Base-by-base conservation (phyloP, 805 yeast genomes). In the Ogataea paradorogensis region DNA sequence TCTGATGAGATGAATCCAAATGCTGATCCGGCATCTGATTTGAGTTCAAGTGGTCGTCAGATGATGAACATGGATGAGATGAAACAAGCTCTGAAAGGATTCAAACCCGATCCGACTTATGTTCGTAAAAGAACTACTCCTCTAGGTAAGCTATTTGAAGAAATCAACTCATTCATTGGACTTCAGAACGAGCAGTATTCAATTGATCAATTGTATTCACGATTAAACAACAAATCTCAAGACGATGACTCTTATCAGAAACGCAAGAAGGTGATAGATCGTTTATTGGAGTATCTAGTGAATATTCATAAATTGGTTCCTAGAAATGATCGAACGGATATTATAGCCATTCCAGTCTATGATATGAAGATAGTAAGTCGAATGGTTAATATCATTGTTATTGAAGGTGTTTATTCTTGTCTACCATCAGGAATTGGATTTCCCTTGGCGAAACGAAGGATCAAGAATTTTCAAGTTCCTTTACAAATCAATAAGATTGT, bases 321-420 rank as follows among this genome's bases (percentile, higher is more conserved):
- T 1, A 61, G 56, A 32, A 38, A 54, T 18, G 58, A 54, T 11
- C 44, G 56, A n/a, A 40, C 51, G 6, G 68, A 70, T 42, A 48
- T 75, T 35, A 68, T 84, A 9, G 67, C 83, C 7, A 81, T 91
- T 11, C 86, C 97, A 0, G 67, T 91, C 8, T 89, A 87, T 52
- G 98, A 93, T 58, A 80, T 91, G 73, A 84, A 80, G 56, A 73
- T 77, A 4, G 74, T 93, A 40, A 82, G 84, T 25, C 74, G 70
- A 15, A 55, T 91, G 30, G 59, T 84, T 14, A 83, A 81, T 47
- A 42, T 83, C 9, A 67, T 90, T 2, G 76, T 89, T 0, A 61
- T 83, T 1, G 82, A 80, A 47, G 90, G 95, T 0, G 69, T 91
- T 0, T 83, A 82, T 49, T 77, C 89, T 0, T 74, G 76, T 35